Evolutionary conservation across 352 stramenopile genomes (phyloP).

Genomic region (Phytophthora citricola): DNA sequence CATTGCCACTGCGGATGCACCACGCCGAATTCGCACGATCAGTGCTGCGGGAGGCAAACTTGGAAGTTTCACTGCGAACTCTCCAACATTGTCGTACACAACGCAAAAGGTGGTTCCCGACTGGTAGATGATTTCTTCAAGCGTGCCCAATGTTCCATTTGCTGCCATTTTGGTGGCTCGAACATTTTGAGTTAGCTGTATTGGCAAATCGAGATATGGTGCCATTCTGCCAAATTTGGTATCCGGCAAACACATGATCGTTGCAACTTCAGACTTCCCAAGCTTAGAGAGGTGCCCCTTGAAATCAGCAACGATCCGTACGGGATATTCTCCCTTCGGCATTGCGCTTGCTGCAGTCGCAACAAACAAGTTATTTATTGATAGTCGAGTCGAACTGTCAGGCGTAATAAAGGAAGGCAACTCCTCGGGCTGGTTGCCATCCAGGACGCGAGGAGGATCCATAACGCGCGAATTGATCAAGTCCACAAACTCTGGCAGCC

Average conservation of each 20-base stretch:
- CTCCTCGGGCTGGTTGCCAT: too few relatives aligned
- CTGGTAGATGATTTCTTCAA: slow-evolving; percentile 4
- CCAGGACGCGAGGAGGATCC: background rate
- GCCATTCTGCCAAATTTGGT: slow-evolving; percentile 2
- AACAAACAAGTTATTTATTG: background rate
- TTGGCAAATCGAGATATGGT: background rate
- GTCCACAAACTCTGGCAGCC: background rate
- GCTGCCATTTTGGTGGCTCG: background rate
- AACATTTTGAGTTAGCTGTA: background rate
- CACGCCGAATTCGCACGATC: background rate
- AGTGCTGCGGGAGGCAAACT: slow-evolving; percentile 1
- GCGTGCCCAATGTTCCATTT: slow-evolving; percentile 10
- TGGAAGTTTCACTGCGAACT: slow-evolving; percentile 2
- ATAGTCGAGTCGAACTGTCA: background rate
- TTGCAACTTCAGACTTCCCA: background rate
- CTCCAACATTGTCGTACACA: background rate
- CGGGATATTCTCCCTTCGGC: background rate
- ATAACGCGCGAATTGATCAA: background rate
- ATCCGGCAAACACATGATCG: background rate
- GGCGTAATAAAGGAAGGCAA: background rate
- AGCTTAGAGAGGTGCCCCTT: background rate
- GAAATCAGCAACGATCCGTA: slow-evolving; percentile 1
- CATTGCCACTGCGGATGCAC: background rate
- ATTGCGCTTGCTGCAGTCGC: background rate
- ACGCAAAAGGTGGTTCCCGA: background rate